These are phyloP conservation scores for Golubevia pallescens DNA, from an alignment of 1,284 basidiomycete species.

Conservation along the genomic window DNA sequence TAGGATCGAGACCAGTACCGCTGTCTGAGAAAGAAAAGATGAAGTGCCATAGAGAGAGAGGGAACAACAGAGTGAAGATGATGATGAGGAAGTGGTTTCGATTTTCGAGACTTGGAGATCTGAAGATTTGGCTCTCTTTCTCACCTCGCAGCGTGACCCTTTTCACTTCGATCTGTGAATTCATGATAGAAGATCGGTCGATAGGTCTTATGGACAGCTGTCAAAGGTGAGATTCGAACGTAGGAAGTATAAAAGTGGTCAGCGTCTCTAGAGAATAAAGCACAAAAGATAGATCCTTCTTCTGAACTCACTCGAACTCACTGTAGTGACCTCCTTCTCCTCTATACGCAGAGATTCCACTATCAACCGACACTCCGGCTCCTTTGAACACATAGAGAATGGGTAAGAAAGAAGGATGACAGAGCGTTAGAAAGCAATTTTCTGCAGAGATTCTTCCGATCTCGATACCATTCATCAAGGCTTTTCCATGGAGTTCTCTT, in stretches of 20 bases:
- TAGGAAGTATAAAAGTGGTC: not conserved
- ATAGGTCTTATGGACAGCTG: slow-evolving; percentile 43
- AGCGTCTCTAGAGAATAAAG: not conserved
- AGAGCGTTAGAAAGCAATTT: too few relatives aligned
- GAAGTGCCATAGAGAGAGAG: not conserved
- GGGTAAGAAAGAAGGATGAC: not conserved
- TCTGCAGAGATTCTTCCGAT: too few relatives aligned
- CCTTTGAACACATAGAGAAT: slow-evolving; percentile 14
- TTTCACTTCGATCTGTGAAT: slow-evolving; percentile 34
- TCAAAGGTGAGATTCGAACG: not conserved
- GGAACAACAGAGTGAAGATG: not conserved
- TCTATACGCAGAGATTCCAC: slow-evolving; percentile 61
- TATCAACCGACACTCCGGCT: slow-evolving; percentile 60
- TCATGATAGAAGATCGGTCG: slow-evolving; percentile 59
- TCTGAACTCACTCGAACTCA: not conserved
- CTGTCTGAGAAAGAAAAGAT: slow-evolving; percentile 20
- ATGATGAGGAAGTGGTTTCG: not conserved
- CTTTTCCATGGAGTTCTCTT: too few relatives aligned
- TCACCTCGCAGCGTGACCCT: slow-evolving; percentile 20
- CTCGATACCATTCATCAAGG: too few relatives aligned
- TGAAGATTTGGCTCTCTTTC: not conserved
- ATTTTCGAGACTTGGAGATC: not conserved
- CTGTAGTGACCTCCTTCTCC: slow-evolving; percentile 53
- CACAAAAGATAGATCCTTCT: not conserved
- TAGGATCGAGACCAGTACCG: slow-evolving; percentile 62